Evolutionary conservation across 257 asterid genomes (phyloP), one percentile per base, ranked within the genome.

Genomic region (Jacaranda mimosifolia): DNA sequence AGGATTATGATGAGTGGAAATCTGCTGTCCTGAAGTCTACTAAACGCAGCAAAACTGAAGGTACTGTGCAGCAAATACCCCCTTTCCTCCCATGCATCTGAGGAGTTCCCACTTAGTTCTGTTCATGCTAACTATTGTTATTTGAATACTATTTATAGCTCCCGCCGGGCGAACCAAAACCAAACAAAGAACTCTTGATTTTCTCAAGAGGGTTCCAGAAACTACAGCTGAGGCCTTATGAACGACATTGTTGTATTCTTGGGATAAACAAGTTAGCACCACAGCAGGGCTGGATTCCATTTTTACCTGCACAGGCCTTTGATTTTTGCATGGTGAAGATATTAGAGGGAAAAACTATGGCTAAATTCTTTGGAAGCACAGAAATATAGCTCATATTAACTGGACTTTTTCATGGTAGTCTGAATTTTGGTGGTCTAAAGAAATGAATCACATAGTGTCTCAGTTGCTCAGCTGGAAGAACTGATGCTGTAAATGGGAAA

Each of bases 111-210:
- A 60, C 57, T 68, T 56, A 42, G 40, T 80, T 75, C 7, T 59
- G 68, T 35, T 62, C 40, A 36, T 73, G 73, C 78, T 80, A 57
- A 58, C 42, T 19, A 42, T 15, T 49, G 53, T 17, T 45, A 13
- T 55, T 32, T 72, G 73, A 19, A 39, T 76, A 36, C 63, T 76
- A 12, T 38, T 17, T 70, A 18, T 35, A 94, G 98, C 71, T 83
- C 91, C 89, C 53, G 80, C 78, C 1, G 91, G 86, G 83, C 66
- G 83, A 70, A 76, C 88, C 19, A 84, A 84, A 46, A 82, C 75
- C 82, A 93, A 85, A 85, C 98, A 95, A 79, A 87, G 85, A 19
- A 84, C 87, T 48, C 91, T 93, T 57, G 87, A 82, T 85, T 90
- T 95, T 70, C 75, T 76, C 63, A 91, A 83, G 87, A 86, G 84